Evolutionary conservation across 2,329 filamentous ascomycete genomes (phyloP).

Genomic region (Celoporthe dispersa): DNA sequence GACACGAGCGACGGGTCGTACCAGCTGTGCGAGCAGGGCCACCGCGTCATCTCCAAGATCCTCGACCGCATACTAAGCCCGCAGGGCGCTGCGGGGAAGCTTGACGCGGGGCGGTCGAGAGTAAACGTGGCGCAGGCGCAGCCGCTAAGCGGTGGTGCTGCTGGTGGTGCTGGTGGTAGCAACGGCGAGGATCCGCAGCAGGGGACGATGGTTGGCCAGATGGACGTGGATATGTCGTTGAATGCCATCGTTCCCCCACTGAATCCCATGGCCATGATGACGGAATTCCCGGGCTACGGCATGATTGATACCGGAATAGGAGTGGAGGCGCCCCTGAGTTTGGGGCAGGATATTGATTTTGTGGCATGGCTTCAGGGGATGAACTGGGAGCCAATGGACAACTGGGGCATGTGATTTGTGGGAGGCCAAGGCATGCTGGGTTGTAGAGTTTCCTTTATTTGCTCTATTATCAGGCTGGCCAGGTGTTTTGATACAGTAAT

Average conservation of each 20-base stretch:
- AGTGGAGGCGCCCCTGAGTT: slow-evolving; percentile 35
- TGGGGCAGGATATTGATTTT: slow-evolving; percentile 41
- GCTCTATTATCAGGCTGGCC: neutral
- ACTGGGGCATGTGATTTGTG: slow-evolving; percentile 22
- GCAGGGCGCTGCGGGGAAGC: slow-evolving; percentile 28
- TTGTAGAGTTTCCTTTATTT: neutral
- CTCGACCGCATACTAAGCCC: slow-evolving; percentile 42
- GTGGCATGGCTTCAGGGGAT: slow-evolving; percentile 42
- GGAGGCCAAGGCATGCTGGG: too few species aligned
- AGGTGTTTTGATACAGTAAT: neutral
- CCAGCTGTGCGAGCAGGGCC: slow-evolving; percentile 40
- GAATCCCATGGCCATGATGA: slow-evolving; percentile 30
- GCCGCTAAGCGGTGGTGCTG: slow-evolving; percentile 4
- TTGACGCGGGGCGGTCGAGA: slow-evolving; percentile 18
- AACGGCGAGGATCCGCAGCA: slow-evolving; percentile 21
- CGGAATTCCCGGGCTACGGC: slow-evolving; percentile 33
- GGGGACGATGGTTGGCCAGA: slow-evolving; percentile 27
- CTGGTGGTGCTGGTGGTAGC: too few species aligned
- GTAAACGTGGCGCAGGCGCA: slow-evolving; percentile 8
- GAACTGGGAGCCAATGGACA: slow-evolving; percentile 38
- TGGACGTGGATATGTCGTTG: slow-evolving; percentile 28
- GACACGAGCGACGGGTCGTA: slow-evolving; percentile 39
- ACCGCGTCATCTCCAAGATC: slow-evolving; percentile 41
- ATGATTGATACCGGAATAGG: slow-evolving; percentile 36
- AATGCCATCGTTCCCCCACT: slow-evolving; percentile 20